Conservation (phyloP, 768 basidiomycete species). For the Termitomyces sp. region DNA sequence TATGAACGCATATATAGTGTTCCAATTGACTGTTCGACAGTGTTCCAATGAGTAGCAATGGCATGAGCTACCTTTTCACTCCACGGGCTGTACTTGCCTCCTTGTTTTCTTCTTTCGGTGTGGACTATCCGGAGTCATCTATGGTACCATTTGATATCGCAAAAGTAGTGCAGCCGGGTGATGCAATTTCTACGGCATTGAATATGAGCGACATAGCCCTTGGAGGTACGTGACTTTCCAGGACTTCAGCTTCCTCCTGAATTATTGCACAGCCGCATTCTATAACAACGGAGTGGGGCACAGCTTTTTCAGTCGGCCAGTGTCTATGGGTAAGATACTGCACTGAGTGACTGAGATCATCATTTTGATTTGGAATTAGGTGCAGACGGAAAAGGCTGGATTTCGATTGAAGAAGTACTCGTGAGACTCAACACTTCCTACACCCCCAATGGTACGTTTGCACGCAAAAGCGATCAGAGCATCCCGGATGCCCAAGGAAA, state of each 20-base stretch:
- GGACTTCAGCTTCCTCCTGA: background rate
- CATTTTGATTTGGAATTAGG: constrained; percentile 15
- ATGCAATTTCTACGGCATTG: constrained; percentile 23
- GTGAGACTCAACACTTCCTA: constrained; percentile 34
- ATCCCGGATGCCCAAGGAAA: constrained; percentile 24
- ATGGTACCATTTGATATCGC: constrained; percentile 21
- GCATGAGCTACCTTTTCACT: constrained; percentile 33
- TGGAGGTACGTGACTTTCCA: constrained; percentile 19
- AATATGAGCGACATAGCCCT: constrained; percentile 21
- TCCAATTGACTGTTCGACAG: constrained; percentile 10
- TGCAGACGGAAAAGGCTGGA: constrained; percentile 30
- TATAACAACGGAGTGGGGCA: constrained; percentile 29
- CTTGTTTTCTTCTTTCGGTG: constrained; percentile 31
- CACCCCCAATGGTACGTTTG: constrained; percentile 30
- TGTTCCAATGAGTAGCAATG: constrained; percentile 19
- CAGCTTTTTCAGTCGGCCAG: constrained; percentile 23
- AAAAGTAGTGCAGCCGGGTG: constrained; percentile 17
- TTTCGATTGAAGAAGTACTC: constrained; percentile 32
- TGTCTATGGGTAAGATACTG: constrained; percentile 23
- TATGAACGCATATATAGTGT: background rate
- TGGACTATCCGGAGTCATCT: constrained; percentile 24
- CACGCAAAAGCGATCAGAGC: constrained; percentile 14
- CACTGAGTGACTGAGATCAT: background rate
- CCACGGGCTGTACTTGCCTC: constrained; percentile 28
- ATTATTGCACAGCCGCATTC: constrained; percentile 25